Evolutionary conservation across 768 basidiomycete genomes (phyloP), one percentile per base, ranked within the genome.

Genomic region (Lactifluus rugatus): DNA sequence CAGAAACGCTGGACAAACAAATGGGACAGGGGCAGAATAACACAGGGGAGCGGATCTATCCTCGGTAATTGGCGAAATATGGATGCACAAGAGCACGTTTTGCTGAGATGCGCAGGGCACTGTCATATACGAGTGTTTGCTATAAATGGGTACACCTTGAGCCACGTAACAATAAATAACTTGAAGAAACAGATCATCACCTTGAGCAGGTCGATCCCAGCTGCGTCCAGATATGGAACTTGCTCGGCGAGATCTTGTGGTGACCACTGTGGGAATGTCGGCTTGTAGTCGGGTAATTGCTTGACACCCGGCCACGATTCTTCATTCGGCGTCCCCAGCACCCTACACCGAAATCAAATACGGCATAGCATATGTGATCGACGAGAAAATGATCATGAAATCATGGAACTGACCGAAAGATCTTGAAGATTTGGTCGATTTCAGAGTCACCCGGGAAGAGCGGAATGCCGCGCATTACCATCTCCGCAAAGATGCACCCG

Each of bases 391-490:
- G 31, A 31, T 8, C 31, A 34, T 11, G 9, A 34, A 13, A 34
- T 2, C 34, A 8, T 31, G 31, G 5, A 46, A 71, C 79, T 52
- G 61, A 94, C 96, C 91, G 83, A 80, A 98, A 99, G 67, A 99
- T 99, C 73, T 92, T 87, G 82, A 98, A 98, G 63, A 98, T 98
- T 76, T 99, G 96, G 73, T 99, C 96, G 68, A 98, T 99, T 74
- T 99, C 96, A 26, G 96, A 98, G 74, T 99, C 96, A 5, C 96
- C 96, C 23, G 96, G 95, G 80, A 99, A 99, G 13, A 97, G 77
- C 2, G 95, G 82, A 69, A 84, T 72, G 64, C 89, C 89, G 60
- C 83, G 80, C 87, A 94, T 90, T 54, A 92, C 87, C 95, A 98
- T 97, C 75, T 99, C 96, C 8, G 95, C 95, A 68, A 96, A 92